Conservation (phyloP, 177 flowering plant genomes). For the Vitis hybrid region DNA sequence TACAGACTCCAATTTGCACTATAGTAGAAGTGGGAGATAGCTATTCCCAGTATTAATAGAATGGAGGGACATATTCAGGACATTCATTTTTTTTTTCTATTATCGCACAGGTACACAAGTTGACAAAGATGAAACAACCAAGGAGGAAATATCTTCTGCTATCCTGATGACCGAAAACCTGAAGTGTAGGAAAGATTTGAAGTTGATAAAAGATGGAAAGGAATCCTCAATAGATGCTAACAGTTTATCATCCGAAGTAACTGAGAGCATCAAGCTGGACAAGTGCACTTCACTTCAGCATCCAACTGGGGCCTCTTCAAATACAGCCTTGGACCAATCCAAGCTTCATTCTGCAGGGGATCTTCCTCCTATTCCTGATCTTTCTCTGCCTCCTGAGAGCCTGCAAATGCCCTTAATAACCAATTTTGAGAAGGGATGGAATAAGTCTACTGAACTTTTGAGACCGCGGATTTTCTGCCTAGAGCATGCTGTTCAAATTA, state of each 20-base stretch:
- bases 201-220: constrained; percentile 5
- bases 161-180: background rate
- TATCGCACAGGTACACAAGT: background rate
- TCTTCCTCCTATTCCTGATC: constrained; percentile 9
- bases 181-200: constrained; percentile 8
- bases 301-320: constrained; percentile 3
- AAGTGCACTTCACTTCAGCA: background rate
- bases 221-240: constrained; percentile 4
- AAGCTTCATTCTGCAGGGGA: constrained; percentile 18
- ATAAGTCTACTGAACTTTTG: constrained; percentile 36
- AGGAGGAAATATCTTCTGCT: background rate
- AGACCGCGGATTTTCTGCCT: constrained; percentile 94
- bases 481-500: constrained; percentile 81
- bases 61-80: background rate
- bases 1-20: no score
- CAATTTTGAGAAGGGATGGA: constrained; percentile 37
- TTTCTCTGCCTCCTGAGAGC: constrained; percentile 17
- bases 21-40: no score
- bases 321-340: constrained; percentile 6
- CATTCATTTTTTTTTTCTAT: background rate
- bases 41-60: background rate
- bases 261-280: constrained; percentile 8
- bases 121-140: background rate
- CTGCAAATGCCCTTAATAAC: constrained; percentile 13
- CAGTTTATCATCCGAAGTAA: constrained; percentile 3